A percentile compares a stretch with the other conserved stretches of the same genome.
Evolutionary conservation across 176 grass and related monocot species (phyloP).

Genomic region (Triticum turgidum): DNA sequence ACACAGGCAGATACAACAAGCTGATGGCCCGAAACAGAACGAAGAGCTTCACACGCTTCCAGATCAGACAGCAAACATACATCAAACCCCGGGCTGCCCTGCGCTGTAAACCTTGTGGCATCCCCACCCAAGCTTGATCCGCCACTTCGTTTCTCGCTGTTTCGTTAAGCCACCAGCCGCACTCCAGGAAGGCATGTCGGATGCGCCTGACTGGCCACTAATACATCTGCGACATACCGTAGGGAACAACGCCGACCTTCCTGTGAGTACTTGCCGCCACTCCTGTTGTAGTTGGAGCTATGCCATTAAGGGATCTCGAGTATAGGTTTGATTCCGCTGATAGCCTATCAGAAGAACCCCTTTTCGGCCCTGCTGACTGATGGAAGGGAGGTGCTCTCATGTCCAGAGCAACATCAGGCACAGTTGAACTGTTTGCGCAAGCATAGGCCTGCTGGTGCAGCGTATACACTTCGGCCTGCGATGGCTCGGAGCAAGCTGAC

Average conservation of each 20-base stretch:
- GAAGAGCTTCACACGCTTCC: neutral
- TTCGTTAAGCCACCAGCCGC: neutral
- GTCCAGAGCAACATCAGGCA: constrained; percentile 78
- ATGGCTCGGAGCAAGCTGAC: constrained; percentile 44
- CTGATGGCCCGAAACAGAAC: constrained; percentile 5
- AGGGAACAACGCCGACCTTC: constrained; percentile 69
- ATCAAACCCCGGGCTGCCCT: constrained; percentile 9
- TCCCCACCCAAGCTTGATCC: constrained; percentile 14
- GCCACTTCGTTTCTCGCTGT: constrained; percentile 7
- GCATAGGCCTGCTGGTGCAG: constrained; percentile 53
- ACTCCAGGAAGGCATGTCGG: constrained; percentile 13
- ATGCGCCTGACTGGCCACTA: constrained; percentile 28
- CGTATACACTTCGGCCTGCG: constrained; percentile 52
- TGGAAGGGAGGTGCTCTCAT: constrained; percentile 93
- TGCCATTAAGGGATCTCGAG: constrained; percentile 50
- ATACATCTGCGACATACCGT: constrained; percentile 82
- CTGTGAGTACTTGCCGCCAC: constrained; percentile 67
- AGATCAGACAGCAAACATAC: neutral
- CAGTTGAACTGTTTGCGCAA: constrained; percentile 47
- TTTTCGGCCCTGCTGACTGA: constrained; percentile 43
- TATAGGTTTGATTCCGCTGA: constrained; percentile 53
- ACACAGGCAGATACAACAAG: constrained; percentile 34
- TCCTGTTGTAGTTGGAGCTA: constrained; percentile 62
- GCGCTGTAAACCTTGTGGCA: neutral
- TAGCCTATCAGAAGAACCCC: constrained; percentile 47